Percentiles rank a stretch among this genome's conserved stretches.
Evolutionary conservation across 345 rosid genomes (phyloP).

Genomic region (Pugionium dolabratum): DNA sequence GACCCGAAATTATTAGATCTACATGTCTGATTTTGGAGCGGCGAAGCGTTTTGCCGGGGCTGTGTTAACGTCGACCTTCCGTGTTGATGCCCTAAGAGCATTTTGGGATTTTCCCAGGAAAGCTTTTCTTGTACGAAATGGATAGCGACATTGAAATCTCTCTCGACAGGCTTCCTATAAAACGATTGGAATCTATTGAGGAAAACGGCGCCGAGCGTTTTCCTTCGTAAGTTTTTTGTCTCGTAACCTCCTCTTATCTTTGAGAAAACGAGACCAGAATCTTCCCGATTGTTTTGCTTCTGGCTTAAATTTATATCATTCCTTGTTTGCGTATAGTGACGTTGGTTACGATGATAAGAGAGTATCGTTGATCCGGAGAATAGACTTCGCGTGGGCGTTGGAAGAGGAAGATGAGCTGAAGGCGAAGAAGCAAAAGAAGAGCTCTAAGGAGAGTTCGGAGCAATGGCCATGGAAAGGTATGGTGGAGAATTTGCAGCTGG

Average conservation of each 20-base stretch:
- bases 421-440: conserved; percentile 64
- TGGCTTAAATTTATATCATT: too few species aligned
- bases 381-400: conserved; percentile 93
- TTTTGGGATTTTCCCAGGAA: too few species aligned
- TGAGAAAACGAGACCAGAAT: too few species aligned
- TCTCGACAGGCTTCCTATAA: conserved; percentile 75
- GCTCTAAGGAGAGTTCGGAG: conserved; percentile 56
- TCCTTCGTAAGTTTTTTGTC: conserved; percentile 23
- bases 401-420: conserved; percentile 67
- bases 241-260: too few species aligned
- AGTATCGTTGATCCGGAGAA: conserved; percentile 67
- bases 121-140: too few species aligned
- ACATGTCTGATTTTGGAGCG: background rate
- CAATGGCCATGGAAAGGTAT: conserved; percentile 83
- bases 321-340: conserved; percentile 29
- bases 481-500: conserved; percentile 88
- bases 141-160: conserved; percentile 48
- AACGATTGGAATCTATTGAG: conserved; percentile 73
- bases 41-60: background rate
- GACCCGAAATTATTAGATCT: conserved; percentile 32
- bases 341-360: conserved; percentile 77
- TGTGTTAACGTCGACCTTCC: conserved; percentile 1
- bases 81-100: too few species aligned
- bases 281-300: too few species aligned
- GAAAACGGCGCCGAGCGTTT: conserved; percentile 80